Evolutionary conservation across 1,284 basidiomycete genomes (phyloP).

Genomic region (Bjerkandera adusta): DNA sequence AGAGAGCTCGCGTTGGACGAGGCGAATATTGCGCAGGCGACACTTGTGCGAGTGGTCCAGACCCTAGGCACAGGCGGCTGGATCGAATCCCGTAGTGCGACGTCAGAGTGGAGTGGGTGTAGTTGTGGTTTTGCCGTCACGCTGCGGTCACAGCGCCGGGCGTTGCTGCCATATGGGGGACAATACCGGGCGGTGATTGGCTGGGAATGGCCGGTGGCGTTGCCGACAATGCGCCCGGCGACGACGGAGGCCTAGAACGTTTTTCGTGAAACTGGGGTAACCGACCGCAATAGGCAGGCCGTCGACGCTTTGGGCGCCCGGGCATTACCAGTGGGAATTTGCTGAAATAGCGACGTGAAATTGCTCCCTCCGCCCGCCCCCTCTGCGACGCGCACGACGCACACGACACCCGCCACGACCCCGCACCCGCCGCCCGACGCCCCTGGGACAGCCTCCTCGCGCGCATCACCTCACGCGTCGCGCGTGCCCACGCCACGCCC

Average conservation of each 20-base stretch:
- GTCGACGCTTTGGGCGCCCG: neutral
- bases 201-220: neutral
- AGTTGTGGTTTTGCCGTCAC: neutral
- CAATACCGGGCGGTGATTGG: slow-evolving; percentile 5
- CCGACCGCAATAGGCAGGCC: slow-evolving; percentile 1
- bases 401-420: neutral
- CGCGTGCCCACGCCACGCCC: slow-evolving; percentile 22
- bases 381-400: slow-evolving; percentile 7
- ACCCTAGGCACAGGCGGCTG: neutral
- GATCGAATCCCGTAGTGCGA: slow-evolving; percentile 2
- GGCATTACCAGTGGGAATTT: slow-evolving; percentile 3
- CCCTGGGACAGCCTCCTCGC: slow-evolving; percentile 4
- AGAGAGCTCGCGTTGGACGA: too few relatives aligned
- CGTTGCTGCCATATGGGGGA: neutral
- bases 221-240: neutral
- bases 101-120: slow-evolving; percentile 4
- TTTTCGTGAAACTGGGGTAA: slow-evolving; percentile 5
- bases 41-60: neutral
- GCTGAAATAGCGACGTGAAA: neutral
- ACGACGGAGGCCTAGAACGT: slow-evolving; percentile 5
- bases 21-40: neutral
- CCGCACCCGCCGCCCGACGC: slow-evolving; percentile 3
- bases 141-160: neutral
- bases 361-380: neutral
- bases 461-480: slow-evolving; percentile 15